Evolutionary conservation across 495 filamentous ascomycete genomes (phyloP).

Genomic region (Platismatia glauca): DNA sequence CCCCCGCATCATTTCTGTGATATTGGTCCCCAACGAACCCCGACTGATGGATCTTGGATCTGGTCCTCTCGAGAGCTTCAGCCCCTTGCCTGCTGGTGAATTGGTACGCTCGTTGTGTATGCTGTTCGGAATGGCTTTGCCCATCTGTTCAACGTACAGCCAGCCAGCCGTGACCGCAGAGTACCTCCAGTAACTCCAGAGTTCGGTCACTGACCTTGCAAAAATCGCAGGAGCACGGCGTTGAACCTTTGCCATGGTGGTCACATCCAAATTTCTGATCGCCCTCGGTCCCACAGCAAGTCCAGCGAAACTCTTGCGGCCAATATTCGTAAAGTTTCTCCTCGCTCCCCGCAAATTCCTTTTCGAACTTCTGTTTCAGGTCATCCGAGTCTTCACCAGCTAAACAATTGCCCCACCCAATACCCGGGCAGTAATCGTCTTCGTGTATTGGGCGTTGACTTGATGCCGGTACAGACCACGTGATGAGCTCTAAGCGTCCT

Average conservation of each 20-base stretch:
- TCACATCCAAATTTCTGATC: not conserved
- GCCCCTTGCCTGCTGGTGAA: not conserved
- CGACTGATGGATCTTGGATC: not conserved
- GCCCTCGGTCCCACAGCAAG: not conserved
- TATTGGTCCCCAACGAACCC: not conserved
- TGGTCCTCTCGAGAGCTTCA: not conserved
- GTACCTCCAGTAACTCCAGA: not conserved
- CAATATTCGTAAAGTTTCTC: not conserved
- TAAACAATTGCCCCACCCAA: not conserved
- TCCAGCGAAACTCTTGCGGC: not conserved
- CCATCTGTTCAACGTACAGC: not conserved
- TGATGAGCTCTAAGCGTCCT: not conserved
- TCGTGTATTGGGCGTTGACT: not conserved
- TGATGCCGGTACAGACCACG: not conserved
- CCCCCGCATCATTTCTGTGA: not conserved
- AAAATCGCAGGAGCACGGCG: not conserved
- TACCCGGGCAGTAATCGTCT: not conserved
- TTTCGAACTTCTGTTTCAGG: not conserved
- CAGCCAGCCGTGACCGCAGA: not conserved
- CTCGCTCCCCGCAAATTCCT: not conserved
- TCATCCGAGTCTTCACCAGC: not conserved
- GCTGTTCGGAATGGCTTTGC: not conserved
- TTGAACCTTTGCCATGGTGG: not conserved
- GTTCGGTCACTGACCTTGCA: not conserved
- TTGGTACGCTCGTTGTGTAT: not conserved